Evolutionary conservation across 108 stramenopile genomes (phyloP), one percentile per base, ranked within the genome.

Genomic region (Nitzschia palea): DNA sequence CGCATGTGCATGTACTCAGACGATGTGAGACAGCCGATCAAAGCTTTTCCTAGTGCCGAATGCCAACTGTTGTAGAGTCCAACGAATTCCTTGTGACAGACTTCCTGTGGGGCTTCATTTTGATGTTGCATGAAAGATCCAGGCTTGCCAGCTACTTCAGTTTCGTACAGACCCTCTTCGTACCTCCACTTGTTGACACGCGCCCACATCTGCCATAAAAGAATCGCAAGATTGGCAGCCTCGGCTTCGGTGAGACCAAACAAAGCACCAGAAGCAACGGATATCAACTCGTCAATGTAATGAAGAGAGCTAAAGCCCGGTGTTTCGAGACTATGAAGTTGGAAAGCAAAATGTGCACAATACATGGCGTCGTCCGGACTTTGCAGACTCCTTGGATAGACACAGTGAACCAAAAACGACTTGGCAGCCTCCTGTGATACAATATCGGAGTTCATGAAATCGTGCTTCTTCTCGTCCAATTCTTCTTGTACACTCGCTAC

Each of bases 291-390:
- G 50, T 96, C 93, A 36, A 87, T 65, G 57, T 80, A 77, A 48
- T 84, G 65, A 54, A 96, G 67, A 9, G 79, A 89, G 27, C 73
- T 76, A 60, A 96, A 96, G 0, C 92, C 86, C 18, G 90, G 91
- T 31, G 89, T 83, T 53, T 84, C 83, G 34, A 88, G 69, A 31
- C 64, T 66, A 77, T 96, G 95, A 17, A 96, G 78, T 25, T 87
- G 67, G 52, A 72, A 76, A 0, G 86, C 63, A 60, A 96, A 91
- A 23, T 73, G 79, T 8, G 90, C 84, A 51, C 86, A 93, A 68
- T 80, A 96, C 42, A 90, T 70, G 33, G 95, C 85, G 62, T 96
- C 93, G 55, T 93, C 95, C 8, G 95, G 95, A 52, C 80, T 86
- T 29, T 80, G 65, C 17, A 84, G 34, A 55, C 82, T 81, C 4